Percentiles rank a stretch among this genome's conserved stretches.
phyloP scores from a whole-genome alignment of 306 rosid genomes.

The Vigna nakashimae region DNA sequence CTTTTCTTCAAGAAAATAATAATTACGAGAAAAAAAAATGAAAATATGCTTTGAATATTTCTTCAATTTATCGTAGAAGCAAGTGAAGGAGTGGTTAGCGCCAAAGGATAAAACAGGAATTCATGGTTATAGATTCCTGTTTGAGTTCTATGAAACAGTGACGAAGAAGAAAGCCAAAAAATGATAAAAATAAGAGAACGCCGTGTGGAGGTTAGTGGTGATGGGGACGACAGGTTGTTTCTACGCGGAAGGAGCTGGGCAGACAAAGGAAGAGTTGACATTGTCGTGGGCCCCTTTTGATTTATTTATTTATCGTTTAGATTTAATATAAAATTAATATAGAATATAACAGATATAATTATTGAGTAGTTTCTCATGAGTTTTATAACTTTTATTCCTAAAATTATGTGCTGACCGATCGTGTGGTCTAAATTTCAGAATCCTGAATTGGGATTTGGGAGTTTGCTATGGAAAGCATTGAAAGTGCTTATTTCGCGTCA shows the following conservation, averaged over 20 bases:
- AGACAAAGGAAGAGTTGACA: background rate
- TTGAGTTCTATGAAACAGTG: conserved; percentile 40
- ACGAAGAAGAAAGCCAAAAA: conserved; percentile 31
- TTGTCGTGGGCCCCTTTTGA: background rate
- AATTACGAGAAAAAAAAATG: conserved; percentile 10
- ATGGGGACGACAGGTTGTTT: conserved; percentile 43
- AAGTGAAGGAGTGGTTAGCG: conserved; percentile 90
- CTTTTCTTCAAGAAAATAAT: conserved; percentile 8
- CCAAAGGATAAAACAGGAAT: conserved; percentile 60
- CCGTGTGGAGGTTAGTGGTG: conserved; percentile 32
- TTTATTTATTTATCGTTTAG: background rate
- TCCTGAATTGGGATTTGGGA: conserved; percentile 1
- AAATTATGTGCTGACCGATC: background rate
- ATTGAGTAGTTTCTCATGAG: background rate
- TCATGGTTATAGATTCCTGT: conserved; percentile 48
- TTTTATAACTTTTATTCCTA: background rate
- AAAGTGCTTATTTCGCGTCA: background rate
- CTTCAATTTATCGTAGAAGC: conserved; percentile 68
- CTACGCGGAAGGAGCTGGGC: conserved; percentile 39
- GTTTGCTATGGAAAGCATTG: background rate
- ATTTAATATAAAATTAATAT: too few relatives aligned
- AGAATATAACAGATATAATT: background rate
- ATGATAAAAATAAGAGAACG: conserved; percentile 17
- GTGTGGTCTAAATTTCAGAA: conserved; percentile 12
- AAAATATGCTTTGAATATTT: too few relatives aligned